Conservation (phyloP, 148 eudicot species). For the Salicornia ramosissima region DNA sequence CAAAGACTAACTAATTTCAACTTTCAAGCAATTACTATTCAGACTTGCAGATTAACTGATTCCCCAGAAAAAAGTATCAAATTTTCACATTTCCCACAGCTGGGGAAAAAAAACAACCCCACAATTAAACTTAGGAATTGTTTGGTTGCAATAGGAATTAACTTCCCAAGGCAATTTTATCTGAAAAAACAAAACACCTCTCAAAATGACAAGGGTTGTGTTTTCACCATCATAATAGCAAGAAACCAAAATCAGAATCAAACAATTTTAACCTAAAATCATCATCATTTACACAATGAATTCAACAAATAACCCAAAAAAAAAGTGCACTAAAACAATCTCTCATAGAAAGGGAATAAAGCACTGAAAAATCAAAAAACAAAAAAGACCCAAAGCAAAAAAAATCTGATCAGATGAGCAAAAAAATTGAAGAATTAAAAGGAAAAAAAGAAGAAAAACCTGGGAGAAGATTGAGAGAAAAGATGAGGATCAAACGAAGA, state of each 20-base stretch:
- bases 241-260: background rate
- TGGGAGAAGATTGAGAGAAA: slow-evolving; percentile 24
- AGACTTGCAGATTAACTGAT: background rate
- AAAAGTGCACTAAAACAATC: background rate
- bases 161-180: too few relatives aligned
- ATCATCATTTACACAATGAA: background rate
- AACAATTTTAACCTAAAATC: background rate
- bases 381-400: background rate
- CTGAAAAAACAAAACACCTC: too few relatives aligned
- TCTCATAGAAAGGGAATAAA: background rate
- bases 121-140: background rate
- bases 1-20: background rate
- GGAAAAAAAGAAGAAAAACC: slow-evolving; percentile 19
- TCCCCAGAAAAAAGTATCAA: background rate
- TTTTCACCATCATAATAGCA: background rate
- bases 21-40: background rate
- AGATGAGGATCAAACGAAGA: slow-evolving; percentile 18
- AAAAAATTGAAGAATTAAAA: background rate
- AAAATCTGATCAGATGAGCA: slow-evolving; percentile 2
- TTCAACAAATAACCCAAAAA: slow-evolving; percentile 1
- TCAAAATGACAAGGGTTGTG: background rate
- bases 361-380: background rate
- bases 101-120: background rate
- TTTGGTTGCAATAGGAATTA: too few relatives aligned
- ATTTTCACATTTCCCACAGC: background rate